Evolutionary conservation across 179 eudicot species (phyloP).

Genomic region (Silene noctiflora): DNA sequence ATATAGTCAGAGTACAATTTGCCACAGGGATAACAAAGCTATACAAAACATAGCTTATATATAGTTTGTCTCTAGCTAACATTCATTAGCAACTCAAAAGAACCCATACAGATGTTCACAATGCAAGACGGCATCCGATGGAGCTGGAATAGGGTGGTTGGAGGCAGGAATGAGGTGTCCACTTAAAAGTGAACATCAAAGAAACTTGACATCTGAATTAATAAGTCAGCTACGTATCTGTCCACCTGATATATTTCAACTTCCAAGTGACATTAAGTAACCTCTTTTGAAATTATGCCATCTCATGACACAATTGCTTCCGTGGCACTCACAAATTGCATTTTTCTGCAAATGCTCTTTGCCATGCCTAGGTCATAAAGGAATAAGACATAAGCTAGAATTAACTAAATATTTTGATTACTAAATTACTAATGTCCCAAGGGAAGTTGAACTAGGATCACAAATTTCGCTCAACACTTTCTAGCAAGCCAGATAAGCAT

Average conservation of each 20-base stretch:
- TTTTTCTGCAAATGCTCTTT: background rate
- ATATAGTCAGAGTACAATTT: background rate
- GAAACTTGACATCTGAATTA: background rate
- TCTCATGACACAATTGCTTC: background rate
- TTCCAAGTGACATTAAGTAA: background rate
- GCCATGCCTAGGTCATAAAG: background rate
- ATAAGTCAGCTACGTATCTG: background rate
- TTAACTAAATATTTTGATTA: background rate
- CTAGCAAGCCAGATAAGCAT: background rate
- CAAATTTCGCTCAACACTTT: background rate
- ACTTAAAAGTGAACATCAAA: background rate
- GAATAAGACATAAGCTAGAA: background rate
- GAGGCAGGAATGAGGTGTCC: background rate
- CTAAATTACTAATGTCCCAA: background rate
- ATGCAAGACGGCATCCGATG: background rate
- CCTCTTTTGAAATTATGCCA: background rate
- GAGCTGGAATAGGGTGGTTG: background rate
- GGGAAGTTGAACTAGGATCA: background rate
- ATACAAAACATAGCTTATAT: background rate
- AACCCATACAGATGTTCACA: background rate
- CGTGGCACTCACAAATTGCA: no score
- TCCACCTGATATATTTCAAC: background rate
- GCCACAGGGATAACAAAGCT: background rate
- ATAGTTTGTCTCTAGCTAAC: background rate
- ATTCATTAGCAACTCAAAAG: conserved; percentile 1